phyloP scores from a whole-genome alignment of 1,139 yeast genomes.

The Pichia inconspicua region DNA sequence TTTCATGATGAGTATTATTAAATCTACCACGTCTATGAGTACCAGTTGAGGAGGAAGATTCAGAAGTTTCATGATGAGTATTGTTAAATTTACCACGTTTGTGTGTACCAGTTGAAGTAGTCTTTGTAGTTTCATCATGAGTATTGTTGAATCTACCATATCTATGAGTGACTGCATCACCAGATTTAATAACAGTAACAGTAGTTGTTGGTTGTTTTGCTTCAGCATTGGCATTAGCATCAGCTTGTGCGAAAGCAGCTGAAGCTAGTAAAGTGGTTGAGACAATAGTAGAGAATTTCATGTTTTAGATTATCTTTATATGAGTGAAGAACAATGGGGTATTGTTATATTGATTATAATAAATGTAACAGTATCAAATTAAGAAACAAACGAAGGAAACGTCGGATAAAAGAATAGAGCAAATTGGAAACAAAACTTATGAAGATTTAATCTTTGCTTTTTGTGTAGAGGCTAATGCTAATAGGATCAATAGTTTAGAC shows the following conservation, averaged over 20 bases:
- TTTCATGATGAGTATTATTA: slow-evolving; percentile 17
- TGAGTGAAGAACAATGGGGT: too few species aligned
- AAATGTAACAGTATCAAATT: background rate
- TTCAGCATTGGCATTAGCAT: slow-evolving; percentile 19
- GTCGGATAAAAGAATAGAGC: background rate
- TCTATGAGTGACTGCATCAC: slow-evolving; percentile 21
- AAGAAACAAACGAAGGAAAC: background rate
- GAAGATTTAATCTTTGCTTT: too few species aligned
- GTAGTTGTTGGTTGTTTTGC: slow-evolving; percentile 19
- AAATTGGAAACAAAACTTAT: too few species aligned
- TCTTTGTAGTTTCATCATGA: slow-evolving; percentile 12
- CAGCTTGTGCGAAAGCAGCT: slow-evolving; percentile 25
- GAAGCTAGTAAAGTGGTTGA: slow-evolving; percentile 20
- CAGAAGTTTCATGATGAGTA: slow-evolving; percentile 29
- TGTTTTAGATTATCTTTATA: background rate
- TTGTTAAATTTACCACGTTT: slow-evolving; percentile 43
- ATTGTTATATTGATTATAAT: too few species aligned
- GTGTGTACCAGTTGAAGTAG: slow-evolving; percentile 34
- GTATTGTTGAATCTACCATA: slow-evolving; percentile 21
- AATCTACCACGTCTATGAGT: slow-evolving; percentile 19
- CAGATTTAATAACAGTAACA: slow-evolving; percentile 26
- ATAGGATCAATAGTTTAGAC: too few species aligned
- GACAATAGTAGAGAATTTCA: slow-evolving; percentile 32
- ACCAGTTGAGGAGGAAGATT: slow-evolving; percentile 25
- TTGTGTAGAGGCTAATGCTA: too few species aligned